Evolutionary conservation across 1,284 basidiomycete species (phyloP).

Genomic region (Meripilus lineatus): DNA sequence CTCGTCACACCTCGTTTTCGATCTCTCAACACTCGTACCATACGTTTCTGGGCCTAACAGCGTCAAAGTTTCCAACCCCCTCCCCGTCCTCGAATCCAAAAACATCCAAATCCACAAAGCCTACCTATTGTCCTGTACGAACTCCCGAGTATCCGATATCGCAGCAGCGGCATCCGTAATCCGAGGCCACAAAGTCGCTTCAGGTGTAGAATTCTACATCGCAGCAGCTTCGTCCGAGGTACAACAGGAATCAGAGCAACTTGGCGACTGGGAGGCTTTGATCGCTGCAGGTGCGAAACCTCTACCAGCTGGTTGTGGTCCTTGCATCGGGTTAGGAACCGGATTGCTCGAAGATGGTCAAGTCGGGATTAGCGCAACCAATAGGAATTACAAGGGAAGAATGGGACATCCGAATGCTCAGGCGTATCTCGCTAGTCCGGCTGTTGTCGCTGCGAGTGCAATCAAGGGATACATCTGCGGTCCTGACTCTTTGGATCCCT

Average conservation of each 20-base stretch:
- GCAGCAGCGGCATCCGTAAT: constrained; percentile 89
- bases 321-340: constrained; percentile 94
- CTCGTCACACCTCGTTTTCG: constrained; percentile 85
- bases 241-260: constrained; percentile 82
- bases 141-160: constrained; percentile 94
- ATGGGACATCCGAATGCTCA: constrained; percentile 96
- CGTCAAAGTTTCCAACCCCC: constrained; percentile 92
- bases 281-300: constrained; percentile 87
- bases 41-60: constrained; percentile 97
- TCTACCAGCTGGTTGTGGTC: constrained; percentile 94
- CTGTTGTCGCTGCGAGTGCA: constrained; percentile 95
- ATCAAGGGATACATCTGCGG: constrained; percentile 89
- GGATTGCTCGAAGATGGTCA: constrained; percentile 93
- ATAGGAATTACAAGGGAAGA: constrained; percentile 97
- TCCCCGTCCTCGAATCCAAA: constrained; percentile 73
- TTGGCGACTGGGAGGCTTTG: constrained; percentile 88
- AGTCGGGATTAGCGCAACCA: constrained; percentile 96
- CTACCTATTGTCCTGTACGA: constrained; percentile 98
- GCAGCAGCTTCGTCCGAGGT: constrained; percentile 92
- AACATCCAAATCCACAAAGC: constrained; percentile 92
- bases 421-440: constrained; percentile 94
- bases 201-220: constrained; percentile 95
- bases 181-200: constrained; percentile 79
- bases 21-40: constrained; percentile 91
- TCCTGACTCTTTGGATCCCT: constrained; percentile 66